Evolutionary conservation across 116 monocot genomes (phyloP).

Genomic region (Iris pallida): DNA sequence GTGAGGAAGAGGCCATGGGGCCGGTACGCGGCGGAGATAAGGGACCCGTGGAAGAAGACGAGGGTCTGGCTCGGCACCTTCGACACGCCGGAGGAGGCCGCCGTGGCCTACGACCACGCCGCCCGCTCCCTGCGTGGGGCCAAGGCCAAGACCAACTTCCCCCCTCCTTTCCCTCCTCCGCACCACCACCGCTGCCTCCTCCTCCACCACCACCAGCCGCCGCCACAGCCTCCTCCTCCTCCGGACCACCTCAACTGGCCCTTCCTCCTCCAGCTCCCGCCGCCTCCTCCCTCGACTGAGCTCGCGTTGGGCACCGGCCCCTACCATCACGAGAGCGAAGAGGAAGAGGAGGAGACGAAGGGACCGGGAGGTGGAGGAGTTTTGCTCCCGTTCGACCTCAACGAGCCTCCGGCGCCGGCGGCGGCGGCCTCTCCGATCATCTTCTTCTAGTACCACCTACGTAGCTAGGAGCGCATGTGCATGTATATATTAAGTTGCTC

Average conservation of each 20-base stretch:
- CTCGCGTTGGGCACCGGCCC: slow-evolving; percentile 13
- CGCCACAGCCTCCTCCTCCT: no score
- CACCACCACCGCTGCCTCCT: no score
- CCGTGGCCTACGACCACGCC: slow-evolving; percentile 36
- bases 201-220: no score
- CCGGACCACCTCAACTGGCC: slow-evolving; percentile 3
- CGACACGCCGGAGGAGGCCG: slow-evolving; percentile 56
- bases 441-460: no score
- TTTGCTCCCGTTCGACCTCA: slow-evolving; percentile 30
- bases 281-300: slow-evolving; percentile 9
- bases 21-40: slow-evolving; percentile 43
- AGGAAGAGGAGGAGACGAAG: no score
- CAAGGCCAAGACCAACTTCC: slow-evolving; percentile 52
- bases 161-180: no score
- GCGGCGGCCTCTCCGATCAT: not conserved
- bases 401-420: slow-evolving; percentile 23
- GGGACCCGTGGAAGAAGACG: slow-evolving; percentile 33
- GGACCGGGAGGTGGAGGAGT: no score
- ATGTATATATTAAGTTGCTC: no score
- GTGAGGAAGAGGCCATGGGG: slow-evolving; percentile 38
- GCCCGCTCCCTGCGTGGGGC: slow-evolving; percentile 29
- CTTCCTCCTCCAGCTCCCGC: not conserved
- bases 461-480: no score
- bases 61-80: slow-evolving; percentile 53
- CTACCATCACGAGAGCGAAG: no score